A percentile compares a stretch with the other conserved stretches of the same genome.
Evolutionary conservation across 2,329 filamentous ascomycete genomes (phyloP).

Genomic region (Sporothrix protearum): DNA sequence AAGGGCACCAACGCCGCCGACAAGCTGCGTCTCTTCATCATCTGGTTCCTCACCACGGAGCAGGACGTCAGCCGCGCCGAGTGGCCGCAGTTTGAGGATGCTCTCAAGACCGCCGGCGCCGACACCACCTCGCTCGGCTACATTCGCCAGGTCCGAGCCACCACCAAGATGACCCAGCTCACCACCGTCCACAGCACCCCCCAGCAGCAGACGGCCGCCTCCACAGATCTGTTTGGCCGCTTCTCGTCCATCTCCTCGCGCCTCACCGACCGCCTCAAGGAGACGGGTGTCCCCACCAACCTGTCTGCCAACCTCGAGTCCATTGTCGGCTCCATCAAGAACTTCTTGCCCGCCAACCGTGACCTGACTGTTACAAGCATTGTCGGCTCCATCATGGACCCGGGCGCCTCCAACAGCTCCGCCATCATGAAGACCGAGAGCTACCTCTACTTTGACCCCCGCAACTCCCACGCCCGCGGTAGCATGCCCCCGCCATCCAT

Average conservation of each 20-base stretch:
- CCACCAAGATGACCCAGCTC: slow-evolving; percentile 97
- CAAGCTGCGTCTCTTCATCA: slow-evolving; percentile 90
- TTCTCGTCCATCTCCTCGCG: slow-evolving; percentile 91
- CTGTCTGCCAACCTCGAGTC: slow-evolving; percentile 82
- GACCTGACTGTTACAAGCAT: slow-evolving; percentile 97
- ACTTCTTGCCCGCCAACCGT: slow-evolving; percentile 92
- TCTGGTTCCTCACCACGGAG: slow-evolving; percentile 95
- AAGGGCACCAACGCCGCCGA: slow-evolving; percentile 83
- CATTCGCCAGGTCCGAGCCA: slow-evolving; percentile 68
- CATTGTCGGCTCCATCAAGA: slow-evolving; percentile 93
- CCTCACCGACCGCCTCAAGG: slow-evolving; percentile 89
- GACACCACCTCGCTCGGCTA: slow-evolving; percentile 79
- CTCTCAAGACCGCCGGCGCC: slow-evolving; percentile 69
- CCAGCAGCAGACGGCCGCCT: slow-evolving; percentile 54
- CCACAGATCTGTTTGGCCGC: slow-evolving; percentile 82
- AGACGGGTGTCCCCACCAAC: slow-evolving; percentile 70
- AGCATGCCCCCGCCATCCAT: slow-evolving; percentile 79
- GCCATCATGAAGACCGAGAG: slow-evolving; percentile 95
- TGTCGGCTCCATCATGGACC: slow-evolving; percentile 97
- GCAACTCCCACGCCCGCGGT: slow-evolving; percentile 86
- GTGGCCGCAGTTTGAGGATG: slow-evolving; percentile 81
- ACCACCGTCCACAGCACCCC: slow-evolving; percentile 77
- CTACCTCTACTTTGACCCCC: slow-evolving; percentile 95
- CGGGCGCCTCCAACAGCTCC: slow-evolving; percentile 78
- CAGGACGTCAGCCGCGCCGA: slow-evolving; percentile 79